Evolutionary conservation across 306 rosid genomes (phyloP), one percentile per base, ranked within the genome.

Genomic region (Abrus precatorius): DNA sequence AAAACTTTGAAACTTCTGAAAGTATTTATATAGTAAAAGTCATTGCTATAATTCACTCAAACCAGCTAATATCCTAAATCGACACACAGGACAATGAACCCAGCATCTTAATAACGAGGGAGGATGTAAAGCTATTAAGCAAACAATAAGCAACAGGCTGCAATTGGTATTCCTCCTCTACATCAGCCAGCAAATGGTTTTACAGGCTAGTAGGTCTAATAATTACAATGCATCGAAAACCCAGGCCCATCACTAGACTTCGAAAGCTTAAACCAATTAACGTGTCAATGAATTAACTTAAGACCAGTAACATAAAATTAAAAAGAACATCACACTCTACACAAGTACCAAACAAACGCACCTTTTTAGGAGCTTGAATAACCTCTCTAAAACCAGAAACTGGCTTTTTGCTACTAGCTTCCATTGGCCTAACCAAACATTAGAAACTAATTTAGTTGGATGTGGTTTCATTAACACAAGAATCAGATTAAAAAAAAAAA

Each of bases 371-470:
- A 84, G 87, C 93, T 83, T 91, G 96, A 13, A 93, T 77, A 13
- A 90, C 90, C 57, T 91, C 99, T 86, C 98, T 87, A 48, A 81
- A 82, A 70, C 84, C 78, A 80, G 92, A 69, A 82, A 93, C 93
- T 5, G 97, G 97, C 88, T 91, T 93, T 83, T 84, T 91, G 88
- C 97, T 69, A 78, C 93, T 91, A 66, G 71, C 98, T 83, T 95
- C 97, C 95, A 90, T 90, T 29, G 99, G 99, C 93, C 99, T 95
- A 71, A 57, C 67, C 47, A 82, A 69, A 77, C 74, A 74, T 60
- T 14, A 54, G 49, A 10, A 53, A 84, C 52, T 45, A 52, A 78
- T 43, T 50, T 49, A 84, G 64, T 82, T 63, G 6, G 47, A 79
- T 45, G 45, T 28, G 47, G 41, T 73, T 41, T 68, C 28, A 49